Conservation (phyloP, 805 yeast genomes). For the Scheffersomyces spartinae region DNA sequence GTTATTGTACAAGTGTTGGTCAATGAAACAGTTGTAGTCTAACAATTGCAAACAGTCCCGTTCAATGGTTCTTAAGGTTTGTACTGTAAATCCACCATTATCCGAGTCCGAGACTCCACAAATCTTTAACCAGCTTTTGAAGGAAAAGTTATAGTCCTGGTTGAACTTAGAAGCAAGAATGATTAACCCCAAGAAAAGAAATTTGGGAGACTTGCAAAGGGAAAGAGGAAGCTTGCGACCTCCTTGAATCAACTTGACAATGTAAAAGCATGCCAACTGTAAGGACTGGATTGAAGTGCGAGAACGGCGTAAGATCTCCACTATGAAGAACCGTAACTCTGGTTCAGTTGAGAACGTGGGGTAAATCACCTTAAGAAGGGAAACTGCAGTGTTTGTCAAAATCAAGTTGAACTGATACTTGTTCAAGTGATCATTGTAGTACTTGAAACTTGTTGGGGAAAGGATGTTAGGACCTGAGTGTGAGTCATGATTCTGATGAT, state of each 20-base stretch:
- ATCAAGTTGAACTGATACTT: slow-evolving; percentile 30
- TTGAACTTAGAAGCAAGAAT: slow-evolving; percentile 64
- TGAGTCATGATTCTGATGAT: too few relatives aligned
- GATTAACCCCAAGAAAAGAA: slow-evolving; percentile 54
- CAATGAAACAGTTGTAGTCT: slow-evolving; percentile 46
- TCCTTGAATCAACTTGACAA: slow-evolving; percentile 29
- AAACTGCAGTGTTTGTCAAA: slow-evolving; percentile 23
- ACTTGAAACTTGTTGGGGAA: slow-evolving; percentile 27
- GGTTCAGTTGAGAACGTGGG: too few relatives aligned
- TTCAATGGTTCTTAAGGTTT: slow-evolving; percentile 44
- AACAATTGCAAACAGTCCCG: slow-evolving; percentile 38
- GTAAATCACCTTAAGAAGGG: slow-evolving; percentile 23
- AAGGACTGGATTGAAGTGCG: slow-evolving; percentile 50
- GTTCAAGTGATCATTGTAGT: slow-evolving; percentile 27
- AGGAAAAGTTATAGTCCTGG: slow-evolving; percentile 61
- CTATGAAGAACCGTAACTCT: slow-evolving; percentile 19
- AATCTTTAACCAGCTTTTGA: slow-evolving; percentile 64
- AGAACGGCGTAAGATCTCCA: slow-evolving; percentile 37
- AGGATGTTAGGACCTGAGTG: too few relatives aligned
- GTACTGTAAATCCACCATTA: slow-evolving; percentile 22
- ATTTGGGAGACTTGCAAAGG: slow-evolving; percentile 40
- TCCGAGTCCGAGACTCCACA: slow-evolving; percentile 34
- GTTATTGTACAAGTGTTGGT: slow-evolving; percentile 33
- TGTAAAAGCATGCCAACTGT: slow-evolving; percentile 56
- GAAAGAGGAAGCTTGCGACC: slow-evolving; percentile 3